Evolutionary conservation across 345 rosid genomes (phyloP), one percentile per base, ranked within the genome.

Genomic region (Populus deltoides): DNA sequence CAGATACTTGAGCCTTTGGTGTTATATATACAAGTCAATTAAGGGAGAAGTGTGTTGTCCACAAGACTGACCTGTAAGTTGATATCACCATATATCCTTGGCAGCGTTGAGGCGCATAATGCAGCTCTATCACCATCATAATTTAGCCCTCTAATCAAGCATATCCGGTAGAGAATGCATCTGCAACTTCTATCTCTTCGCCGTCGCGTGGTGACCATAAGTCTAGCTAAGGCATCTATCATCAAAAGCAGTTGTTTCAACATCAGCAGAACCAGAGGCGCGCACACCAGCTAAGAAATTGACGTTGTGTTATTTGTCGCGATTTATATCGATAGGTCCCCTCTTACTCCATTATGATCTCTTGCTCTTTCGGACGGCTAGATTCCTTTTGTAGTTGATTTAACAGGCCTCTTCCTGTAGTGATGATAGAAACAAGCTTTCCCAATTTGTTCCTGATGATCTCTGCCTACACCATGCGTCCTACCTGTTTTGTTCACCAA

Each of bases 31-130:
- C 17, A 12, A 47, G 18, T 47, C 18, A 47, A 47, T 15, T 47
- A 47, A 1, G 18, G 18, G 53, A 68, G 79, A 79, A 62, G 74
- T 75, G 85, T 78, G 85, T 33, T 49, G 73, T 74, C 83, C 77
- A 80, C 81, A 80, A 77, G 81, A 41, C 66, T 51, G 1, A 13
- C 4, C 25, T 17, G 6, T 63, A 4, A 63, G 68, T 29, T 63
- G 33, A 27, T 62, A 8, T 62, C 15, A 25, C 7, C 39, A 7
- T 61, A 7, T 61, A n/a, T 62, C 5, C 15, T 24, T n/a, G 29
- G 66, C 31, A 2, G 66, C 7, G 25, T 47, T 4, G 17, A 47
- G 53, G 18, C 2, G 18, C 53, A 33, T 45, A 70, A 62, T 33
- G 67, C 15, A 49, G 38, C 10, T 69, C 69, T 67, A 57, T 81